phyloP scores from a whole-genome alignment of 257 asterid genomes.

The Nicotiana undulata region DNA sequence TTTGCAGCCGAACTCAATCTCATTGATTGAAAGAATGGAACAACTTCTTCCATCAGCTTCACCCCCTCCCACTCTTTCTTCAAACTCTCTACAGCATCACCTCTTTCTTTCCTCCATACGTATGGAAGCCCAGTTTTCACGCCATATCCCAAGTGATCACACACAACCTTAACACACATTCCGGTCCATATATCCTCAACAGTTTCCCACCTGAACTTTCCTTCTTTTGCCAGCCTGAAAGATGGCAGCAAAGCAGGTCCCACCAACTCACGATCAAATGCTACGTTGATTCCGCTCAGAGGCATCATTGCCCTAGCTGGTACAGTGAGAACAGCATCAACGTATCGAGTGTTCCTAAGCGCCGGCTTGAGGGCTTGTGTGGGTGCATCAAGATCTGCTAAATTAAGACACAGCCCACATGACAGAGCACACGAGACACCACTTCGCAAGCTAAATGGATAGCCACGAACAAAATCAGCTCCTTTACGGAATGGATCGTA shows the following conservation, averaged over 20 bases:
- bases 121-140: slow-evolving; percentile 90
- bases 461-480: slow-evolving; percentile 87
- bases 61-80: slow-evolving; percentile 99
- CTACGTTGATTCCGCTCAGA: slow-evolving; percentile 75
- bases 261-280: slow-evolving; percentile 56
- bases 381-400: slow-evolving; percentile 90
- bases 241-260: slow-evolving; percentile 85
- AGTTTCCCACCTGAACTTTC: slow-evolving; percentile 87
- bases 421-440: slow-evolving; percentile 88
- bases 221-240: slow-evolving; percentile 69
- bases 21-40: slow-evolving; percentile 80
- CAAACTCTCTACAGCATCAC: slow-evolving; percentile 66
- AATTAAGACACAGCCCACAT: slow-evolving; percentile 85
- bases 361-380: slow-evolving; percentile 76
- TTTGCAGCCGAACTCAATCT: slow-evolving; percentile 42
- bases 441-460: slow-evolving; percentile 81
- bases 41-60: slow-evolving; percentile 80
- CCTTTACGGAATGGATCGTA: slow-evolving; percentile 79
- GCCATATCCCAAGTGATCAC: slow-evolving; percentile 74
- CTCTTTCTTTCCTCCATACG: slow-evolving; percentile 85
- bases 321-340: slow-evolving; percentile 80
- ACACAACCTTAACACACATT: slow-evolving; percentile 78
- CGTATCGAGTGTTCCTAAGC: slow-evolving; percentile 57
- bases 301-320: slow-evolving; percentile 70
- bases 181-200: slow-evolving; percentile 88